phyloP scores from a whole-genome alignment of 768 basidiomycete species.

The Phylloporus sp. region DNA sequence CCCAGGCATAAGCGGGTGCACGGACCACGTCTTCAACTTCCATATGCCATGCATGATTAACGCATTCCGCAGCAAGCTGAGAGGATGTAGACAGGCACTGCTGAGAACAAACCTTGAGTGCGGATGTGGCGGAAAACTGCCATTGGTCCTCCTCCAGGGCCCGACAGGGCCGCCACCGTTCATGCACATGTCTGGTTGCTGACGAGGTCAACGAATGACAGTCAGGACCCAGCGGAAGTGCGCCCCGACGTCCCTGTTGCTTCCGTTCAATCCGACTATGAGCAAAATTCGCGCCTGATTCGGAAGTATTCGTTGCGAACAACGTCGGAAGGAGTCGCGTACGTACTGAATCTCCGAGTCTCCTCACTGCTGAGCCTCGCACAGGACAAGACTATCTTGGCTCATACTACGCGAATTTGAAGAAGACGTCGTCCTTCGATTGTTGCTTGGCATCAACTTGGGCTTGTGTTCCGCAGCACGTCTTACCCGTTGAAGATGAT shows the following conservation, averaged over 20 bases:
- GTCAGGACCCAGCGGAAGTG: background rate
- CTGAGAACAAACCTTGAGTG: background rate
- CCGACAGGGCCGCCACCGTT: background rate
- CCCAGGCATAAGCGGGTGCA: background rate
- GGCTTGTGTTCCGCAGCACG: background rate
- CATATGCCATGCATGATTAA: constrained; percentile 1
- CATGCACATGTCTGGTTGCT: background rate
- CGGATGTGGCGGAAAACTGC: constrained; percentile 1
- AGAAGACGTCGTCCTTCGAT: background rate
- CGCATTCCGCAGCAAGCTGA: constrained; percentile 1
- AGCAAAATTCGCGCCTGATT: background rate
- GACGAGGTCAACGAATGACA: background rate
- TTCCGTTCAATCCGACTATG: background rate
- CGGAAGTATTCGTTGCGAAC: background rate
- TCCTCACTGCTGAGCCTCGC: background rate
- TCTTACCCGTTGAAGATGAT: background rate
- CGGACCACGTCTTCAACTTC: background rate
- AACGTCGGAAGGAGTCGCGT: background rate
- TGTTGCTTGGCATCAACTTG: background rate
- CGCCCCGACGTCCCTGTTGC: background rate
- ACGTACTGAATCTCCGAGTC: background rate
- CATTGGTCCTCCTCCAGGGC: constrained; percentile 8
- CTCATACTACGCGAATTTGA: background rate
- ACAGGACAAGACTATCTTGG: background rate
- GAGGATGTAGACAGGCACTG: background rate